Evolutionary conservation across 2,329 filamentous ascomycete species (phyloP), one percentile per base, ranked within the genome.

Genomic region (Parafenestella ontariensis): DNA sequence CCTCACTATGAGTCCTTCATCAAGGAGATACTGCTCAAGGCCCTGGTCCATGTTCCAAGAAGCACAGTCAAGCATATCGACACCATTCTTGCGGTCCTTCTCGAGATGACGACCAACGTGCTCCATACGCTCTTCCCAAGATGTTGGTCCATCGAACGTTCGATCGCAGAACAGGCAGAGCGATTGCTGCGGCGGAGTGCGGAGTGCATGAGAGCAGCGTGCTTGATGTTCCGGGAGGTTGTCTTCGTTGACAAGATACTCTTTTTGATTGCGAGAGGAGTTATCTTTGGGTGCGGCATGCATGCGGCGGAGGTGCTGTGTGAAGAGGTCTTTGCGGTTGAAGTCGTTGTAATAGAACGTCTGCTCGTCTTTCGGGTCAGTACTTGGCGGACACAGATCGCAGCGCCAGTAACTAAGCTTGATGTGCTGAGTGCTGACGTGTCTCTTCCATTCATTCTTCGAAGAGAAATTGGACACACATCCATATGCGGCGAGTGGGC

Each of bases 391-490:
- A 56, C 85, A 89, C 28, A 89, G 79, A 61, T 87, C 83, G 77
- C 93, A 98, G 52, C 89, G 81, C 85, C 88, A 97, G 76, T 87
- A 90, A 40, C 84, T 79, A 3, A 91, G 80, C 49, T 88, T 85
- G 20, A 96, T 80, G 70, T 98, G 94, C 70, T 96, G 90, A 0
- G 89, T 90, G 28, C 82, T 79, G 66, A 94, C 86, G 71, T 98
- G 94, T 0, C 94, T 87, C 75, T 97, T 97, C 94, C 94, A 97
- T 74, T 97, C 93, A 71, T 96, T 96, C 78, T 96, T 96, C 63
- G 84, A 88, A 3, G 84, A 83, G 69, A 96, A 96, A 0, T 83
- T 87, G 2, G 87, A 85, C 0, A 58, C 61, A 77, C 94, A 98
- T 29, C 89, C 90, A 52, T 92, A 95, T 50, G 85, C 87, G 26